Conservation (phyloP, 2,329 filamentous ascomycete species). For the Chrysosporium keratinophilum region DNA sequence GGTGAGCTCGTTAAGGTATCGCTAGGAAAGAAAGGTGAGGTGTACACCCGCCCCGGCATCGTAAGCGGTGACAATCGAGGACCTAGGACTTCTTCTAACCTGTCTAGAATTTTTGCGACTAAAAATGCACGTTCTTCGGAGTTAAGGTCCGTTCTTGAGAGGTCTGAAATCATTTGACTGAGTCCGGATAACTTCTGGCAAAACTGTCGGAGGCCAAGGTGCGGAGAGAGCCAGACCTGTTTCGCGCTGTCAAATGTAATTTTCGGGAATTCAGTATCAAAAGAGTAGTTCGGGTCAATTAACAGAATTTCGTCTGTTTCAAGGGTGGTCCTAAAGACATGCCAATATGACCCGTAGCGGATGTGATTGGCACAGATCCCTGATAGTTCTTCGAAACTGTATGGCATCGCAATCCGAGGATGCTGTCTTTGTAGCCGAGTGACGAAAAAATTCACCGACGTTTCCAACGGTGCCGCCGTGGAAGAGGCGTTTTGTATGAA, state of each 20-base stretch:
- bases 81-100: conserved; percentile 18
- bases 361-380: conserved; percentile 16
- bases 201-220: conserved; percentile 17
- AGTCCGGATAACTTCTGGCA: conserved; percentile 18
- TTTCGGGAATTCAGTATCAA: conserved; percentile 16
- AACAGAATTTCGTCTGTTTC: conserved; percentile 17
- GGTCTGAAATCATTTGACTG: conserved; percentile 17
- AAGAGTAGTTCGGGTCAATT: conserved; percentile 17
- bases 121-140: conserved; percentile 16
- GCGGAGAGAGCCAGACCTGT: conserved; percentile 16
- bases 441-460: conserved; percentile 14
- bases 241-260: conserved; percentile 18
- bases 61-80: conserved; percentile 5
- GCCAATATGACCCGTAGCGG: conserved; percentile 17
- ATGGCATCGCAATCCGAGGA: conserved; percentile 13
- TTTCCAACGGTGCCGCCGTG: conserved; percentile 6
- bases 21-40: conserved; percentile 9
- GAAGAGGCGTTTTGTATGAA: conserved; percentile 14
- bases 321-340: conserved; percentile 14
- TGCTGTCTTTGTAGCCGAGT: conserved; percentile 15
- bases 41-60: neutral
- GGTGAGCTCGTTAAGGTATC: conserved; percentile 13
- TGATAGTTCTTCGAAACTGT: conserved; percentile 16
- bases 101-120: conserved; percentile 17
- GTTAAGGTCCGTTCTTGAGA: conserved; percentile 14